Conservation (phyloP, 169 alveolate genomes). For the Fabrea salina region DNA sequence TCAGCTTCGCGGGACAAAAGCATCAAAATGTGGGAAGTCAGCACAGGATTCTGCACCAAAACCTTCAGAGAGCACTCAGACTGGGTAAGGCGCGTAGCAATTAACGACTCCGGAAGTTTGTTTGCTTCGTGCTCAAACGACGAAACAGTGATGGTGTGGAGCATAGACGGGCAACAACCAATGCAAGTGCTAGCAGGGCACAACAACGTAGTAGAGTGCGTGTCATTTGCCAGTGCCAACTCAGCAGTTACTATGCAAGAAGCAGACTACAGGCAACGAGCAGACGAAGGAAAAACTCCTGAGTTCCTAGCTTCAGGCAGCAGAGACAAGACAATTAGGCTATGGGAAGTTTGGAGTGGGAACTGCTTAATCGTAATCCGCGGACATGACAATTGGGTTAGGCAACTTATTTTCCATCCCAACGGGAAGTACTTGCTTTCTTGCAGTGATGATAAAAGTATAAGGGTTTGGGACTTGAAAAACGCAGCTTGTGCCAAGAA, state of each 20-base stretch:
- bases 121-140: slow-evolving; percentile 60
- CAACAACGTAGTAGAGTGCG: slow-evolving; percentile 64
- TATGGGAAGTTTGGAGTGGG: slow-evolving; percentile 75
- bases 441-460: slow-evolving; percentile 46
- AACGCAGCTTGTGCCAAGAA: neutral
- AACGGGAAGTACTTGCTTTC: slow-evolving; percentile 41
- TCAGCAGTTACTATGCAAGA: slow-evolving; percentile 25
- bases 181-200: slow-evolving; percentile 54
- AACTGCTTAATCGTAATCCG: slow-evolving; percentile 51
- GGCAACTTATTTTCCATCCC: slow-evolving; percentile 75
- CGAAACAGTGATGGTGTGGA: slow-evolving; percentile 63
- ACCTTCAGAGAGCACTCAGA: slow-evolving; percentile 80
- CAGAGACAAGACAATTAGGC: slow-evolving; percentile 76
- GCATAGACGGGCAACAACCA: slow-evolving; percentile 38
- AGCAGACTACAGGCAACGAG: slow-evolving; percentile 31
- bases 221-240: slow-evolving; percentile 42
- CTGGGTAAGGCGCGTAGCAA: slow-evolving; percentile 66
- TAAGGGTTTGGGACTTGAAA: slow-evolving; percentile 48
- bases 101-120: slow-evolving; percentile 42
- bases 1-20: slow-evolving; percentile 82
- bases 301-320: slow-evolving; percentile 73
- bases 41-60: slow-evolving; percentile 77
- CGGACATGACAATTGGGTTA: slow-evolving; percentile 88
- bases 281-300: slow-evolving; percentile 38
- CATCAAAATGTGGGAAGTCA: slow-evolving; percentile 84